Evolutionary conservation across 805 yeast genomes (phyloP), one percentile per base, ranked within the genome.

Genomic region (Saccharomycopsis sp.): DNA sequence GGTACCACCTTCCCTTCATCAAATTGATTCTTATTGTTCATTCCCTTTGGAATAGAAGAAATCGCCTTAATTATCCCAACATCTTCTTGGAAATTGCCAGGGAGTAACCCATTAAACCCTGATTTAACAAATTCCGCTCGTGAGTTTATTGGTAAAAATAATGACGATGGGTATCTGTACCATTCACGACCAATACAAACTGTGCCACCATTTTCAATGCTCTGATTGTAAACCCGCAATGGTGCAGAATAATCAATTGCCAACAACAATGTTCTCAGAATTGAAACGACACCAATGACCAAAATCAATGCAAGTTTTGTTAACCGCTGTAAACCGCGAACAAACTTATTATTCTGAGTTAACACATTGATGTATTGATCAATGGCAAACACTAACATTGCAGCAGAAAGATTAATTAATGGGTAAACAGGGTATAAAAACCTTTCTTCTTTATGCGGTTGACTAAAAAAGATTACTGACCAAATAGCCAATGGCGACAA

Each of bases 121-220:
- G 87, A 79, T 45, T 70, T 66, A 7, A 85, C 76, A 60, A 86
- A 90, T 54, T 68, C 67, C 20, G 87, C 64, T 52, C 96, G 65
- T 54, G 71, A 71, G 46, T 75, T 66, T 3, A 74, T 71, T 3
- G 85, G 80, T 20, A 90, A 64, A 57, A 89, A 86, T 59, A 88
- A 85, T 0, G 96, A 88, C 1, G 85, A 79, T 7, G 97, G 96
- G 62, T 68, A 89, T 57, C 90, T 84, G 57, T 86, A 87, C 97
- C 97, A 89, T 64, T 90, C 97, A 47, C 95, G 73, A 2, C 96
- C 97, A n/a, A 84, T 71, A 62, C 97, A 90, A 0, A 90, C 81
- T 52, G 77, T 81, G 29, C 63, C 65, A 3, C 56, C 54, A 4
- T 56, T 46, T 16, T 50, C 45, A 22, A 72, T 70, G 11, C 73